Percentiles rank a stretch among this genome's conserved stretches.
These are phyloP conservation scores for Trametes versicolor DNA, from an alignment of 1,284 basidiomycete genomes.

Conservation along the genomic window DNA sequence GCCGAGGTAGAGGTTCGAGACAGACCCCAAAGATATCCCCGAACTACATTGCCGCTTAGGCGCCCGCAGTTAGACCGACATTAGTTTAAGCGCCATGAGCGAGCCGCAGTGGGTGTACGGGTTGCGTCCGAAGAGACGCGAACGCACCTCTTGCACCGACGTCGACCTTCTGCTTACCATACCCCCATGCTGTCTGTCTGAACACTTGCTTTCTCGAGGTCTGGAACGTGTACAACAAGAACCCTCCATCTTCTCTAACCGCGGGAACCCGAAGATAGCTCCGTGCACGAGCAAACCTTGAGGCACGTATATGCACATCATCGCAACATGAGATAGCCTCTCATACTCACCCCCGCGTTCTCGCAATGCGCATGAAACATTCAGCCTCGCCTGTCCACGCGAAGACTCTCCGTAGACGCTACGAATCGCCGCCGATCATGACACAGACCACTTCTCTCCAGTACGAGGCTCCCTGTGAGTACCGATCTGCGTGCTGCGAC, in stretches of 20 bases:
- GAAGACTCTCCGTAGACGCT: conserved; percentile 31
- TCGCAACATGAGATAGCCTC: not conserved
- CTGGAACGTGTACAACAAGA: conserved; percentile 23
- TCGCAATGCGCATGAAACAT: conserved; percentile 31
- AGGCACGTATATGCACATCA: conserved; percentile 20
- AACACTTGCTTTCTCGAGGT: conserved; percentile 11
- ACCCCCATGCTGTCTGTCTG: conserved; percentile 16
- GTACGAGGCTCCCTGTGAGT: conserved; percentile 80
- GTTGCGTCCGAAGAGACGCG: not conserved
- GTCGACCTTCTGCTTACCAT: conserved; percentile 6
- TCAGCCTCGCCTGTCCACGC: conserved; percentile 22
- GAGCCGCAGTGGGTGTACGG: too few relatives aligned
- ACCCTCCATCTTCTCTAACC: conserved; percentile 5
- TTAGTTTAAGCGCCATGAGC: not conserved
- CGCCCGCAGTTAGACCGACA: not conserved
- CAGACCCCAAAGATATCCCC: too few relatives aligned
- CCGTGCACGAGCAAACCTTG: conserved; percentile 27
- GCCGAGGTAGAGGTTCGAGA: too few relatives aligned
- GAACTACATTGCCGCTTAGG: too few relatives aligned
- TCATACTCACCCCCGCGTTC: conserved; percentile 9
- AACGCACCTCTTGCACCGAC: not conserved
- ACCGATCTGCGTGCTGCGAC: conserved; percentile 5
- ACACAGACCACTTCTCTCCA: conserved; percentile 72
- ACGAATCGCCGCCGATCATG: conserved; percentile 49
- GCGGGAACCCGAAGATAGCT: conserved; percentile 12